Evolutionary conservation across 2,329 filamentous ascomycete species (phyloP), one percentile per base, ranked within the genome.

Genomic region (Cytospora chrysosperma): DNA sequence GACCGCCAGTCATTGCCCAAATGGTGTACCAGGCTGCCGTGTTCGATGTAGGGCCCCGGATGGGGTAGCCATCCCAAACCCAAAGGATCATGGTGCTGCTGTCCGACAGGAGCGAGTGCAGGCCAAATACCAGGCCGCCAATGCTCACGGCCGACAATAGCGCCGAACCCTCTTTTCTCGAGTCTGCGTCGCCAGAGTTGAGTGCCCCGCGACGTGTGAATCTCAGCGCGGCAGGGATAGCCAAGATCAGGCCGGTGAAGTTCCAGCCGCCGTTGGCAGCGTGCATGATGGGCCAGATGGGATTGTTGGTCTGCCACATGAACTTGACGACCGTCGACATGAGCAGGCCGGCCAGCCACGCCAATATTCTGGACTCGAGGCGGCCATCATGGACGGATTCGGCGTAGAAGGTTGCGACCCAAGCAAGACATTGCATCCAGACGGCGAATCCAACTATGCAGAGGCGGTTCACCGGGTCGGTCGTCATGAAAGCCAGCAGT

Each of bases 81-180:
- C 95, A 99, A 19, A 93, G 83, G 63, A 98, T 97, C 93, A 99
- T 98, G 60, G 95, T 99, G 79, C 95, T 98, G 0, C 93, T 96
- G 74, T 99, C 95, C 0, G 95, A 97, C 13, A 99, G 84, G 12
- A 99, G 81, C 1, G 93, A 97, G 74, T 98, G 95, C 72, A 98
- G 82, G 6, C 85, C 91, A 72, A 99, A 99, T 72, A 97, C 83
- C 9, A 97, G 76, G 32, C 93, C 94, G 27, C 86, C 93, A 61
- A 98, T 76, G 64, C 95, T 92, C 56, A 95, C 77, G 12, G 88
- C 90, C 32, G 92, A 87, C 51, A 96, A 80, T 8, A 89, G 68
- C 0, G 88, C 83, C 19, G 91, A 93, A 1, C 90, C 88, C 64
- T 81, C 86, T 63, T 86, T 74, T 32, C 72, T 74, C 27, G 74